Evolutionary conservation across 2,329 filamentous ascomycete genomes (phyloP), one percentile per base, ranked within the genome.

Genomic region (Proliferodiscus dingleyae): DNA sequence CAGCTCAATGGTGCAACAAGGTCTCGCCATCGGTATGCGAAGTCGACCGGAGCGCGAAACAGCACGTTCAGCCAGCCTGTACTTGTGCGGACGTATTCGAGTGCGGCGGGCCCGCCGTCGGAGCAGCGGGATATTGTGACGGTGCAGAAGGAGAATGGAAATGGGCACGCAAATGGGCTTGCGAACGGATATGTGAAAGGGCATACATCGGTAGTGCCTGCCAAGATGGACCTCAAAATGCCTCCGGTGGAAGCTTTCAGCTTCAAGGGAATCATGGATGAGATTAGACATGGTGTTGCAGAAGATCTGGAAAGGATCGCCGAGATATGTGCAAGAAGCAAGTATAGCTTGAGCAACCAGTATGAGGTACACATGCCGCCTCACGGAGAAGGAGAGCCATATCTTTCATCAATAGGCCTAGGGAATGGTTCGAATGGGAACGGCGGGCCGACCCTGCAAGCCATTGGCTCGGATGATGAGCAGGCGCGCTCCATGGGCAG

Each of bases 341-440:
- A 76, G 34, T 83, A 83, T 61, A 83, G 79, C 32, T 61, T 83
- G 41, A 82, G 79, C 62, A 81, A 82, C 60, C 80, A 83, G 58
- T 83, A 83, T 56, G 80, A 83, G 56, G 77, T 81, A 5, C 80
- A 84, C 54, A 76, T 82, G 48, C 68, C 75, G 10, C 80, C 80
- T 11, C 80, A 83, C 54, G 78, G 78, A 16, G 77, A 75, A 1
- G 78, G 80, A 3, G 62, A 73, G 2, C 64, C 68, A 1, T 78
- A 80, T 49, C 40, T 71, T 15, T 55, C 59, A 45, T 53, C 26
- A 16, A 56, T 39, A 42, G 59, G 43, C 38, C 53, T 52, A 41
- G 59, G 19, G 47, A 47, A 45, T 32, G 42, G 46, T 34, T 46
- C 53, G 52, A 21, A 54, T 52, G n/a, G 9, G 60, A 64, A 39